phyloP scores from a whole-genome alignment of 345 rosid genomes.

The Zanthoxylum bungeanum region DNA sequence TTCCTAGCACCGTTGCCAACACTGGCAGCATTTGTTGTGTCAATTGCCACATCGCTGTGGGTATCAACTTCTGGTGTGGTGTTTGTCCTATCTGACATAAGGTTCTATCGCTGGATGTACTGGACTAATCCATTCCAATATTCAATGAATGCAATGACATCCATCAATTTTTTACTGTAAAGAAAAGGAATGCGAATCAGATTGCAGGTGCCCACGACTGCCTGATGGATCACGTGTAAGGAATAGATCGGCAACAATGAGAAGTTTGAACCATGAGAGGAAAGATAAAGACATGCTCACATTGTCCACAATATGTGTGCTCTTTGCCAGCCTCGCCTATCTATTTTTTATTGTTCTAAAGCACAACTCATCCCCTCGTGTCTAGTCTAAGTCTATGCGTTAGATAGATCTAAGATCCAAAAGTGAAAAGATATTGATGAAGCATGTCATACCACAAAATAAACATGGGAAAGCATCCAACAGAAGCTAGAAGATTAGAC shows the following conservation, averaged over 20 bases:
- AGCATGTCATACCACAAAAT: neutral
- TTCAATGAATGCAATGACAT: conserved; percentile 18
- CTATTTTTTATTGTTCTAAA: conserved; percentile 27
- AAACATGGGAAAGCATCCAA: neutral
- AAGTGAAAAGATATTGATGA: neutral
- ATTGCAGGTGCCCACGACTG: conserved; percentile 29
- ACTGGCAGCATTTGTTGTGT: conserved; percentile 35
- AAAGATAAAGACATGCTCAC: conserved; percentile 17
- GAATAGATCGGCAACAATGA: conserved; percentile 24
- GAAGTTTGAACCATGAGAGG: conserved; percentile 28
- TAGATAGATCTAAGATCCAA: neutral
- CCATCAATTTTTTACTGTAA: conserved; percentile 24
- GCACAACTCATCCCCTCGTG: conserved; percentile 27
- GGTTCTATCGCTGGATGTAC: conserved; percentile 33
- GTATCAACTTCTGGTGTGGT: conserved; percentile 34
- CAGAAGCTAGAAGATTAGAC: too few species aligned
- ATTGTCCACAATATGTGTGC: conserved; percentile 24
- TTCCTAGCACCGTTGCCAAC: conserved; percentile 37
- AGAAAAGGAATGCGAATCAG: conserved; percentile 19
- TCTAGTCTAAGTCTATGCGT: conserved; percentile 5
- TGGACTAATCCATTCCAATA: conserved; percentile 34
- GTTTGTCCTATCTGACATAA: conserved; percentile 24
- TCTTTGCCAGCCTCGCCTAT: conserved; percentile 30
- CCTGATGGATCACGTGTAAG: conserved; percentile 29
- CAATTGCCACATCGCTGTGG: conserved; percentile 29